phyloP scores from a whole-genome alignment of 805 yeast genomes.

The Metschnikowia hibisci region DNA sequence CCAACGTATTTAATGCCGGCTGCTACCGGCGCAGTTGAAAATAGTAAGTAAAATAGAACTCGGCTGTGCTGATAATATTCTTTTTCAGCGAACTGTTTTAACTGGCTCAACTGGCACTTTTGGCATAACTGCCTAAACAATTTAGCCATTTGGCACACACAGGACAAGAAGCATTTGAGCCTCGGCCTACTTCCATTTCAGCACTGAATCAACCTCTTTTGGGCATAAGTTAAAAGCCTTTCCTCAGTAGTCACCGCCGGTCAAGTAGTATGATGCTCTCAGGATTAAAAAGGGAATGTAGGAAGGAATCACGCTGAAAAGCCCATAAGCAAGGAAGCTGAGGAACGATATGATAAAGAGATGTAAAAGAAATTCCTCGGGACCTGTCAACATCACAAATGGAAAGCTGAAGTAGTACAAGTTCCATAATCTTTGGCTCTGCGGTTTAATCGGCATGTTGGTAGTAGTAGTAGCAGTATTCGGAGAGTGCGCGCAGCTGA shows the following conservation, averaged over 20 bases:
- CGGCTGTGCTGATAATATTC: background rate
- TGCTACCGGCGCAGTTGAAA: no score
- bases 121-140: no score
- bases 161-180: no score
- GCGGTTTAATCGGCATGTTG: slow-evolving; percentile 3
- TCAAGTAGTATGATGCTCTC: slow-evolving; percentile 34
- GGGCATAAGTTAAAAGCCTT: background rate
- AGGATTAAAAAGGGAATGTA: slow-evolving; percentile 28
- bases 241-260: slow-evolving; percentile 22
- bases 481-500: no score
- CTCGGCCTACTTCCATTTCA: background rate
- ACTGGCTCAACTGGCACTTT: no score
- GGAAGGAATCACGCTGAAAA: slow-evolving; percentile 21
- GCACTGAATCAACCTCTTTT: background rate
- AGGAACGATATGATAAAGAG: slow-evolving; percentile 16
- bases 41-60: no score
- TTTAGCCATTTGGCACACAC: no score
- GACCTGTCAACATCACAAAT: slow-evolving; percentile 45
- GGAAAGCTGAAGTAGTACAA: slow-evolving; percentile 45
- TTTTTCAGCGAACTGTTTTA: no score
- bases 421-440: slow-evolving; percentile 14
- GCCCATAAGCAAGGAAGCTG: slow-evolving; percentile 17
- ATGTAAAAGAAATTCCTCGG: slow-evolving; percentile 32
- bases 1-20: no score
- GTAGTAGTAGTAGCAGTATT: background rate